Percentiles rank a stretch among this genome's conserved stretches.
These are phyloP conservation scores for Eucalyptus albens DNA, from an alignment of 345 rosid species.

Conservation along the genomic window DNA sequence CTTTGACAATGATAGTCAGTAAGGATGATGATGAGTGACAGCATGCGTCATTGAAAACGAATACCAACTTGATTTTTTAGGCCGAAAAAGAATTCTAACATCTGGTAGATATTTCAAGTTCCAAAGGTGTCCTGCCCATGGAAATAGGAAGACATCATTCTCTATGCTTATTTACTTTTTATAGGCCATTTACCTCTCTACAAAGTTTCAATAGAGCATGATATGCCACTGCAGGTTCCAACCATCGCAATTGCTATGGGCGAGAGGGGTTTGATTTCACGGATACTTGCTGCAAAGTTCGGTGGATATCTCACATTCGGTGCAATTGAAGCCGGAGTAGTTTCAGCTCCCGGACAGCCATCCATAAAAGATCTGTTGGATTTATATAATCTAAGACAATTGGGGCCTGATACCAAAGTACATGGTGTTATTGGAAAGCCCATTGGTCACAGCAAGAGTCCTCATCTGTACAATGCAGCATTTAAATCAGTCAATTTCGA, in stretches of 20 bases:
- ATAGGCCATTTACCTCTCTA: neutral
- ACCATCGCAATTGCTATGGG: constrained; percentile 52
- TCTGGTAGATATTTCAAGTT: neutral
- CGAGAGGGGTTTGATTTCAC: constrained; percentile 46
- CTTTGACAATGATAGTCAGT: neutral
- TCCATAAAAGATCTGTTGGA: constrained; percentile 34
- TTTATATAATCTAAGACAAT: constrained; percentile 34
- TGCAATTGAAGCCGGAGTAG: constrained; percentile 26
- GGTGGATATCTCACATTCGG: constrained; percentile 62
- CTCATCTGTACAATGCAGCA: constrained; percentile 43
- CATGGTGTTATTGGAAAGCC: constrained; percentile 63
- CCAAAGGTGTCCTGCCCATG: neutral
- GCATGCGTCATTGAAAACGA: neutral
- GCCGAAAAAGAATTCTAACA: neutral
- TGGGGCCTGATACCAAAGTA: constrained; percentile 46
- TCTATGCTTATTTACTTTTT: neutral
- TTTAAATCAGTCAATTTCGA: constrained; percentile 33
- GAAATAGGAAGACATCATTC: neutral
- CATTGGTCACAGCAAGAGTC: constrained; percentile 56
- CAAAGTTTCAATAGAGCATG: neutral
- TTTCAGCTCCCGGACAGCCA: constrained; percentile 56
- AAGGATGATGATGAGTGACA: neutral
- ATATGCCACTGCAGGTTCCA: constrained; percentile 26
- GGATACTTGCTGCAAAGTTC: constrained; percentile 42
- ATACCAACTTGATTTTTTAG: neutral